Base-by-base conservation (phyloP, 2,329 filamentous ascomycete genomes). In the Helicocarpus griseus region DNA sequence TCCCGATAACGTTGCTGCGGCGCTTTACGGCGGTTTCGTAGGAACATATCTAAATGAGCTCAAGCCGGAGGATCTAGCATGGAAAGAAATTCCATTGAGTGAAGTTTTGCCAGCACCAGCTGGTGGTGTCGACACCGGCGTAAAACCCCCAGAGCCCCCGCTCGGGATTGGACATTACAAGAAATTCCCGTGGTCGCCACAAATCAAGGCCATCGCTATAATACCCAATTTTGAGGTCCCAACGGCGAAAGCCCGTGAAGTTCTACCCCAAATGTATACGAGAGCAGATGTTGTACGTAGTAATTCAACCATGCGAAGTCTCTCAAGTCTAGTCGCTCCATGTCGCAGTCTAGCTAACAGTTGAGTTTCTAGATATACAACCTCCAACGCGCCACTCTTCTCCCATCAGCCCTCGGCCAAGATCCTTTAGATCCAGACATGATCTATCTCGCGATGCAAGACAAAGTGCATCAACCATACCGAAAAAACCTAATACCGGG, bases 401-500 rank as follows among this genome's bases (percentile, higher is more conserved):
- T 98, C 11, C 90, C 91, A 29, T 88, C 89, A 9, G 90, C 90
- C 1, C 78, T 98, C 43, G 89, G 90, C 57, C 85, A 89, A 67
- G 91, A 87, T 6, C 91, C 93, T 8, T 91, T 90, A 1, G 86
- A 96, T 65, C 85, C 93, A 21, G 85, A 94, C 61, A 85, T 95
- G 69, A 98, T 98, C 67, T 94, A 94, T 73, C 83, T 94, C 45
- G 91, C 90, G 44, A 98, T 98, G 93, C 93, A 97, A 73, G 93
- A 98, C 75, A 95, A 90, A 72, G 82, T 98, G 55, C 93, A 98
- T 73, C 93, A 98, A 71, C 93, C 89, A 40, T 97, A 98, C 74
- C 85, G 93, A 50, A 85, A 93, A 71, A 85, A 80, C 2, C 80
- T 98, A 56, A 95, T 98, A 60, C 93, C 93, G 1, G 93, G 91